phyloP scores from a whole-genome alignment of 768 basidiomycete genomes.

The Rubroboletus satanas region DNA sequence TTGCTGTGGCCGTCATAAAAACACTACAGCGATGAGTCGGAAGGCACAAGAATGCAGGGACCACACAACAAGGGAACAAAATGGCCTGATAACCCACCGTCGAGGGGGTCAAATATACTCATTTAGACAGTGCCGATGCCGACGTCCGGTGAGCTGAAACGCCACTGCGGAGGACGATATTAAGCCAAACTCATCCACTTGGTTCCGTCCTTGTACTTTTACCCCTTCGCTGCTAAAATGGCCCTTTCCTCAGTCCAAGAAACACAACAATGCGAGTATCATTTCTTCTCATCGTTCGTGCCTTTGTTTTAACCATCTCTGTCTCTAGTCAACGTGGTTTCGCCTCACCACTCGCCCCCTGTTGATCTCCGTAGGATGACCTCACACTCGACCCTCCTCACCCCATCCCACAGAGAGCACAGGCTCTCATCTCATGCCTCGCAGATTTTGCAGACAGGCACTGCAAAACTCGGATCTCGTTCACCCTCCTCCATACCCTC shows the following conservation, averaged over 20 bases:
- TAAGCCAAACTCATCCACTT: conserved; percentile 16
- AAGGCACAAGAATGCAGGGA: neutral
- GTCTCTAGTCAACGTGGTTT: conserved; percentile 15
- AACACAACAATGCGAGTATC: conserved; percentile 17
- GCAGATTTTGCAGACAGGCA: conserved; percentile 44
- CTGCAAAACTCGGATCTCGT: conserved; percentile 50
- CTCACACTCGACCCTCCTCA: conserved; percentile 43
- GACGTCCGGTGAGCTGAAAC: conserved; percentile 1
- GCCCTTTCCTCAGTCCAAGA: conserved; percentile 14
- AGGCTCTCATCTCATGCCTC: conserved; percentile 43
- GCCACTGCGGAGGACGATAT: conserved; percentile 15
- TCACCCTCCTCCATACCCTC: conserved; percentile 76
- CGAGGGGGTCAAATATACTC: neutral
- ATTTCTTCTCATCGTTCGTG: neutral
- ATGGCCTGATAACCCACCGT: neutral
- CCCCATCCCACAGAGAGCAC: conserved; percentile 36
- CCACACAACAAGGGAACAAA: neutral
- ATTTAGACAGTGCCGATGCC: conserved; percentile 3
- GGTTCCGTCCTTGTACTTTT: conserved; percentile 6
- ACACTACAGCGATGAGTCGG: neutral
- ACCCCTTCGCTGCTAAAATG: conserved; percentile 11
- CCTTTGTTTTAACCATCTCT: neutral
- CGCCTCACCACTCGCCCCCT: conserved; percentile 31
- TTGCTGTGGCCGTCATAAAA: conserved; percentile 1
- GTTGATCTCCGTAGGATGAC: conserved; percentile 56